A percentile compares a stretch with the other conserved stretches of the same genome.
These are phyloP conservation scores for Moesziomyces parantarcticus DNA, from an alignment of 1,284 basidiomycete species.

Conservation along the genomic window DNA sequence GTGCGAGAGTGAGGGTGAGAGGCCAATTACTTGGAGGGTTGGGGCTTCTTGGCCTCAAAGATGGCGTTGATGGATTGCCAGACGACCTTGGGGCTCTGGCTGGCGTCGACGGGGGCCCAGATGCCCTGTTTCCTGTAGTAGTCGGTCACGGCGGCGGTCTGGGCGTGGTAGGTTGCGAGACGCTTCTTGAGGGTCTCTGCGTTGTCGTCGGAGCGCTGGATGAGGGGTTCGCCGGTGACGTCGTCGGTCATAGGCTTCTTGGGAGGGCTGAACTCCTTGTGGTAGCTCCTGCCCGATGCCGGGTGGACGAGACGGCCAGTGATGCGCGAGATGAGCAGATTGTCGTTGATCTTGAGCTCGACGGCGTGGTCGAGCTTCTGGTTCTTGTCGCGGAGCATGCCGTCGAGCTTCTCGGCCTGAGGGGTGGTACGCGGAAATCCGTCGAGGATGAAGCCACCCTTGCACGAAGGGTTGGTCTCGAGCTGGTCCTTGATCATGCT, in stretches of 20 bases:
- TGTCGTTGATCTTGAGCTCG: slow-evolving; percentile 91
- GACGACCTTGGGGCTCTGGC: slow-evolving; percentile 88
- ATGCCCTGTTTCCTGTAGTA: slow-evolving; percentile 89
- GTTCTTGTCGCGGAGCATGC: slow-evolving; percentile 83
- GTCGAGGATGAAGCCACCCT: slow-evolving; percentile 96
- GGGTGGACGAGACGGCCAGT: slow-evolving; percentile 95
- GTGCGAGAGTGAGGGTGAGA: not conserved
- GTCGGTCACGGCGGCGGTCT: slow-evolving; percentile 94
- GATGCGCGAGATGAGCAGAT: slow-evolving; percentile 94
- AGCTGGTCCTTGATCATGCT: slow-evolving; percentile 97
- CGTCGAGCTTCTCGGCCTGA: slow-evolving; percentile 96
- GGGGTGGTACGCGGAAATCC: slow-evolving; percentile 97
- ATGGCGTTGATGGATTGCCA: slow-evolving; percentile 80
- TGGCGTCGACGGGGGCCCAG: slow-evolving; percentile 81
- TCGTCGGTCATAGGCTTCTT: slow-evolving; percentile 96
- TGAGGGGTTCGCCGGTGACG: slow-evolving; percentile 91
- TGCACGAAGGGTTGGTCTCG: slow-evolving; percentile 89
- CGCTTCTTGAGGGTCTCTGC: slow-evolving; percentile 89
- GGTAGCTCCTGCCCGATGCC: slow-evolving; percentile 88
- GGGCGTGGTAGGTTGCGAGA: slow-evolving; percentile 84
- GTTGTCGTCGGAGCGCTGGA: slow-evolving; percentile 70
- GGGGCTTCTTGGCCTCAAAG: slow-evolving; percentile 57
- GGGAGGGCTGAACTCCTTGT: slow-evolving; percentile 93
- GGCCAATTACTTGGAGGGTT: slow-evolving; percentile 15
- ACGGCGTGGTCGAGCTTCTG: slow-evolving; percentile 89